Base-by-base conservation (phyloP, 2,329 filamentous ascomycete genomes). In the Raffaelea albimanens region DNA sequence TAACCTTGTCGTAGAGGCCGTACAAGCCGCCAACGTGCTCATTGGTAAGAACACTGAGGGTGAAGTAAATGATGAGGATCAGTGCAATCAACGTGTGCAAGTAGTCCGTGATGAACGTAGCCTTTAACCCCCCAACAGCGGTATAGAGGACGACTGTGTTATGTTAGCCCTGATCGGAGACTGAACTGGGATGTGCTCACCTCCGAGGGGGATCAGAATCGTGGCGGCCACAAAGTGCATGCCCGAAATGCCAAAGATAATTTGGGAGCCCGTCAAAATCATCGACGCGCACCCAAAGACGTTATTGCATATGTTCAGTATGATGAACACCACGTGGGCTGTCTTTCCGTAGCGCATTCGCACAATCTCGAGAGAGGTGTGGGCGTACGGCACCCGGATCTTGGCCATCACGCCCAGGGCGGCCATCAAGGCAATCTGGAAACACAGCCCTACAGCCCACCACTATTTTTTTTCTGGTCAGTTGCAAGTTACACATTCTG, bases 331-430 rank as follows among this genome's bases (percentile, higher is more conserved):
- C 2, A 66, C 5, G 51, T 69, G 67, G 1, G 63, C 63, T 2
- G 58, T 34, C 16, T 55, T 59, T 4, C 67, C 67, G 47, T 70
- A 64, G 5, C 65, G 57, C 13, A 57, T 55, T 8, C 64, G 57
- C 1, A 69, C 58, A 45, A 69, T 69, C 52, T 70, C 66, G 5
- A 65, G 63, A 49, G 65, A 67, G 1, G 67, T 69, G 49, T 69
- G 66, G 1, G 65, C 66, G 13, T 65, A 62, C 0, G 67, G 64
- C 3, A 64, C 63, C 46, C 64, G 61, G 2, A 59, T 55, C 52
- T 70, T 70, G 54, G 67, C 67, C 42, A 72, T 56, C 8, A 75
- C 69, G 3, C 71, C 71, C 1, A 75, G 59, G 2, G 45, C 47
- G 1, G 51, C 44, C 44, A 53, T 47, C n/a, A 53, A 18, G 3